Evolutionary conservation across 345 rosid genomes (phyloP).

Genomic region (Arabis alpina): DNA sequence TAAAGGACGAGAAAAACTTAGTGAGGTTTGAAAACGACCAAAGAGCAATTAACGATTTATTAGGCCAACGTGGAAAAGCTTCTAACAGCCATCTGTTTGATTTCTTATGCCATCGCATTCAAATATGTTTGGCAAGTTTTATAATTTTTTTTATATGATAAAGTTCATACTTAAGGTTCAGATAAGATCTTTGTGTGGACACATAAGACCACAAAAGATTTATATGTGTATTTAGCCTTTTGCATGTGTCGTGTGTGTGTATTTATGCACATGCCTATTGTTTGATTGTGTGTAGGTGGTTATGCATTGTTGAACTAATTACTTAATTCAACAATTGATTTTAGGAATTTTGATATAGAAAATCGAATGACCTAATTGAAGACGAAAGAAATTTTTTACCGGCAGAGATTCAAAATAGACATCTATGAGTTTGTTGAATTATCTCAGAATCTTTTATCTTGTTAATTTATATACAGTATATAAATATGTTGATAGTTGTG

Average conservation of each 20-base stretch:
- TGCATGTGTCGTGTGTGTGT: slow-evolving; percentile 20
- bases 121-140: slow-evolving; percentile 21
- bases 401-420: no score
- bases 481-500: no score
- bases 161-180: background rate
- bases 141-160: background rate
- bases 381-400: no score
- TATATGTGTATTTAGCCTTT: background rate
- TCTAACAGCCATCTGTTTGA: slow-evolving; percentile 24
- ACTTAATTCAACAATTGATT: no score
- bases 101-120: slow-evolving; percentile 29
- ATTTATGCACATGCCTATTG: slow-evolving; percentile 12
- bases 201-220: background rate
- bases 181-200: slow-evolving; percentile 13
- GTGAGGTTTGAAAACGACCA: slow-evolving; percentile 28
- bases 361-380: no score
- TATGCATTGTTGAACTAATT: no score
- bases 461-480: no score
- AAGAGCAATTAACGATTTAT: slow-evolving; percentile 10
- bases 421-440: no score
- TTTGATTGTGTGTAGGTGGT: no score
- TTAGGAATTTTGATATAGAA: no score
- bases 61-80: slow-evolving; percentile 34
- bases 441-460: no score
- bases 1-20: slow-evolving; percentile 24